Percentiles rank a stretch among this genome's conserved stretches.
Conservation (phyloP, 306 rosid species). For the Begonia fuchsioides region DNA sequence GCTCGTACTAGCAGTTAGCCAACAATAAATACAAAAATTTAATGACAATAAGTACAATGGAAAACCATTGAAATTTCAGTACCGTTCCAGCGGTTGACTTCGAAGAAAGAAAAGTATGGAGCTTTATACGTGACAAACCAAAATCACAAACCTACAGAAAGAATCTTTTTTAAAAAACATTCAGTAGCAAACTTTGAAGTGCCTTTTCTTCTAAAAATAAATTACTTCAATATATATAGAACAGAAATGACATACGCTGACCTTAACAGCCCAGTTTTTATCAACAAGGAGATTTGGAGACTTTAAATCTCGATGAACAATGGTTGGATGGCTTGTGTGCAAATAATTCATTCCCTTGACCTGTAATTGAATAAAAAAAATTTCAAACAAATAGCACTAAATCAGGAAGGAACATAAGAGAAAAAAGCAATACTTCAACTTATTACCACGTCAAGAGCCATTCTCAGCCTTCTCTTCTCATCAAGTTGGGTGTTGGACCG, state of each 20-base stretch:
- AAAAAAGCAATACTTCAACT: slow-evolving; percentile 5
- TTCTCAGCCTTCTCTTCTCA: slow-evolving; percentile 80
- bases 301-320: slow-evolving; percentile 53
- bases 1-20: too few species aligned
- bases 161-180: background rate
- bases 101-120: slow-evolving; percentile 85
- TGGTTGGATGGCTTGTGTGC: slow-evolving; percentile 90
- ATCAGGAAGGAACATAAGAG: slow-evolving; percentile 6
- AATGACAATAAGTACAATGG: too few species aligned
- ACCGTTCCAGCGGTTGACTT: slow-evolving; percentile 99
- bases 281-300: slow-evolving; percentile 76
- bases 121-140: slow-evolving; percentile 90
- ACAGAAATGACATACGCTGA: slow-evolving; percentile 9
- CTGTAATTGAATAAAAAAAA: slow-evolving; percentile 19
- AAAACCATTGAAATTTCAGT: background rate
- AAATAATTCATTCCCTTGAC: slow-evolving; percentile 99
- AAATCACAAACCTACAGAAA: slow-evolving; percentile 78
- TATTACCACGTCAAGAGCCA: slow-evolving; percentile 98
- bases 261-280: slow-evolving; percentile 97
- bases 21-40: too few species aligned
- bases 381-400: slow-evolving; percentile 7
- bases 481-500: slow-evolving; percentile 84
- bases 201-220: too few species aligned
- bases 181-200: too few species aligned
- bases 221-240: too few species aligned